These are phyloP conservation scores for Cercis canadensis DNA, from an alignment of 306 rosid species.

Conservation along the genomic window DNA sequence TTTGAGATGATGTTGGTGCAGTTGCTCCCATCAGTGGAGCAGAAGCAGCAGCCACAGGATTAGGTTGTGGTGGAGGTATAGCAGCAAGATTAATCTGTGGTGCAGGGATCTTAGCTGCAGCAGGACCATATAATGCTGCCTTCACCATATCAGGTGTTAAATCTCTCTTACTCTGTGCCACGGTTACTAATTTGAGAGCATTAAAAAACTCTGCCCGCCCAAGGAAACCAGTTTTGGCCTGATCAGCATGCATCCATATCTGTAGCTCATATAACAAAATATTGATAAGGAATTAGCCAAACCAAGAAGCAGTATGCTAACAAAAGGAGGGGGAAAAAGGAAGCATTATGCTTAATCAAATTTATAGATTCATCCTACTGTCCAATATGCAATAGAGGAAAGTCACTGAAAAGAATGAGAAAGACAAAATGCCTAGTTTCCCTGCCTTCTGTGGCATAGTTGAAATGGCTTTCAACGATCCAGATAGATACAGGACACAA, in stretches of 20 bases:
- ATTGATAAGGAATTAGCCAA: slow-evolving; percentile 14
- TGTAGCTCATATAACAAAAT: slow-evolving; percentile 41
- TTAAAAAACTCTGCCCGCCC: slow-evolving; percentile 85
- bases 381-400: neutral
- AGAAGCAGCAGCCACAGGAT: slow-evolving; percentile 49
- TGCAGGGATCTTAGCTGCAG: slow-evolving; percentile 92
- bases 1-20: slow-evolving; percentile 61
- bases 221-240: slow-evolving; percentile 84
- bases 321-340: neutral
- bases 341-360: slow-evolving; percentile 31
- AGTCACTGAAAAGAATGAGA: neutral
- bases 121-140: slow-evolving; percentile 85
- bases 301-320: slow-evolving; percentile 28
- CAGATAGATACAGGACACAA: neutral
- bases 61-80: slow-evolving; percentile 51
- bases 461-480: neutral
- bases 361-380: neutral
- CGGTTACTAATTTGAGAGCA: slow-evolving; percentile 92
- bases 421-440: neutral
- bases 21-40: slow-evolving; percentile 59
- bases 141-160: slow-evolving; percentile 88
- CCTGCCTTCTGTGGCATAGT: neutral
- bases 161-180: slow-evolving; percentile 93
- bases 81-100: slow-evolving; percentile 79
- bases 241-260: slow-evolving; percentile 97